These are phyloP conservation scores for Umbelopsis isabellina DNA, from an alignment of 192 early-diverging fungal species.

Conservation along the genomic window DNA sequence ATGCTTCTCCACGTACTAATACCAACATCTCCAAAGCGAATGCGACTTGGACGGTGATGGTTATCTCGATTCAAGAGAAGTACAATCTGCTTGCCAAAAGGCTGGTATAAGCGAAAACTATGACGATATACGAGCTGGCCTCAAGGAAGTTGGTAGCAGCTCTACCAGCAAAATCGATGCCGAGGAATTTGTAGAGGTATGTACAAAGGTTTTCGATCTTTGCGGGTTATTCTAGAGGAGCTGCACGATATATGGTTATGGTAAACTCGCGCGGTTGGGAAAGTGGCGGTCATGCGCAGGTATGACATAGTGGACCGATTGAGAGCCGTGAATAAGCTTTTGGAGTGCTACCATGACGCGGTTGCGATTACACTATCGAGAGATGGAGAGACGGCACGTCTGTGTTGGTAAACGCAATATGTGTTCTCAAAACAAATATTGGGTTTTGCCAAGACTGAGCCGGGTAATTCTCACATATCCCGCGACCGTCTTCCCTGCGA, in stretches of 20 bases:
- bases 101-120: constrained; percentile 70
- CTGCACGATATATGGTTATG: not conserved
- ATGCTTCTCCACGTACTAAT: not conserved
- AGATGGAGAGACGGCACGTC: too few relatives aligned
- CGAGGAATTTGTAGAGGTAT: constrained; percentile 82
- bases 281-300: not conserved
- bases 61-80: constrained; percentile 69
- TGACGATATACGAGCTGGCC: constrained; percentile 72
- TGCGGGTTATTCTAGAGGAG: not conserved
- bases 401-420: too few relatives aligned
- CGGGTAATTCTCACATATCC: not conserved
- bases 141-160: constrained; percentile 71
- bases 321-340: too few relatives aligned
- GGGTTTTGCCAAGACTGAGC: constrained; percentile 2
- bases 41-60: constrained; percentile 71
- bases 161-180: constrained; percentile 72
- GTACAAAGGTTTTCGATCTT: constrained; percentile 4
- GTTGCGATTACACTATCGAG: not conserved
- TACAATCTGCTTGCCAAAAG: constrained; percentile 63
- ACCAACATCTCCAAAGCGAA: constrained; percentile 37
- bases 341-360: too few relatives aligned
- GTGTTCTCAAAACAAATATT: too few relatives aligned
- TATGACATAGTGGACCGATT: not conserved
- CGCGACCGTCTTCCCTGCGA: not conserved
- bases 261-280: not conserved